These are phyloP conservation scores for Flaveria sonorensis DNA, from an alignment of 129 eudicot genomes.

Conservation along the genomic window DNA sequence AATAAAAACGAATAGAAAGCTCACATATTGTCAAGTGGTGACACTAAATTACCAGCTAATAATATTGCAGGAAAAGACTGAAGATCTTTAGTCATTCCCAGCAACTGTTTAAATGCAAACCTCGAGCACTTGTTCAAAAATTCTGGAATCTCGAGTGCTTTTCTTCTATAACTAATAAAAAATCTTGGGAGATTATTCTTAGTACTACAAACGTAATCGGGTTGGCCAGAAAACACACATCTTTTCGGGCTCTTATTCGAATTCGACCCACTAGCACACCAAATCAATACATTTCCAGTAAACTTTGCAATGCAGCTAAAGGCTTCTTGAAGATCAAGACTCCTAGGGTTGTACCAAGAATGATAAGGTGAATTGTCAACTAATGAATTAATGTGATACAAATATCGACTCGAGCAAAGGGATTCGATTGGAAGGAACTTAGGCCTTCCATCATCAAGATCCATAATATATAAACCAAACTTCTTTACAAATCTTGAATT, in stretches of 20 bases:
- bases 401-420: constrained; percentile 14
- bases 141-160: constrained; percentile 49
- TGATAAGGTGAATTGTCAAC: constrained; percentile 52
- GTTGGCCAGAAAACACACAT: constrained; percentile 32
- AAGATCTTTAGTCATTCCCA: constrained; percentile 51
- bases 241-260: constrained; percentile 30
- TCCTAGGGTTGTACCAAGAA: constrained; percentile 56
- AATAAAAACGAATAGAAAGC: constrained; percentile 13
- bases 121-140: constrained; percentile 53
- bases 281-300: constrained; percentile 52
- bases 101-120: constrained; percentile 43
- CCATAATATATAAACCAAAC: constrained; percentile 36
- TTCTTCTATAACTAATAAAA: constrained; percentile 37
- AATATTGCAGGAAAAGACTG: constrained; percentile 57
- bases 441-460: constrained; percentile 49
- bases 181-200: constrained; percentile 40
- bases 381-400: constrained; percentile 53
- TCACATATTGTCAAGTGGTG: constrained; percentile 69
- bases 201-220: constrained; percentile 30
- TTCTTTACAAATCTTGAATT: constrained; percentile 9
- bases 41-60: constrained; percentile 65
- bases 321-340: constrained; percentile 62
- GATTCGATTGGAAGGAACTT: constrained; percentile 52
- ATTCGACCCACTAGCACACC: constrained; percentile 63
- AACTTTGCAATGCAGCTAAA: constrained; percentile 59